These are phyloP conservation scores for Hyaloscypha finlandica DNA, from an alignment of 495 filamentous ascomycete species.

Conservation along the genomic window DNA sequence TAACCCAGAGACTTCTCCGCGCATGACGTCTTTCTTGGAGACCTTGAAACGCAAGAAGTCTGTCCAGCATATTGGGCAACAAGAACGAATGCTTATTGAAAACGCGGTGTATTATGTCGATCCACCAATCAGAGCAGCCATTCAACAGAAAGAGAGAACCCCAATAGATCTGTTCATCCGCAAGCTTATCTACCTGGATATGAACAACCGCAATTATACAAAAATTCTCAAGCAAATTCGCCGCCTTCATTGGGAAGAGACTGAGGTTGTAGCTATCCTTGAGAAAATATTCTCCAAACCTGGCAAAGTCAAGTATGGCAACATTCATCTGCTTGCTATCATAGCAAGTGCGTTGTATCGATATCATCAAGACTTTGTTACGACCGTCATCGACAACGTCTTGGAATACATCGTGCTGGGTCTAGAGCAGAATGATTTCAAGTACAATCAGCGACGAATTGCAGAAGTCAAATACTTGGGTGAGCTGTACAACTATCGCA, in stretches of 20 bases:
- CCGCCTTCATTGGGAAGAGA: constrained; percentile 96
- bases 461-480: constrained; percentile 96
- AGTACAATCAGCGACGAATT: constrained; percentile 93
- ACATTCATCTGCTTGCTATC: constrained; percentile 92
- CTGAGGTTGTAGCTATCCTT: constrained; percentile 79
- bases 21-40: constrained; percentile 92
- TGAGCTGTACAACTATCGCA: constrained; percentile 97
- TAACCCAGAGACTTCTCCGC: constrained; percentile 88
- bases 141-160: constrained; percentile 93
- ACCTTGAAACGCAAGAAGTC: constrained; percentile 94
- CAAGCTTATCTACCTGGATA: constrained; percentile 85
- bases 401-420: constrained; percentile 87
- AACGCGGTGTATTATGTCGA: constrained; percentile 99
- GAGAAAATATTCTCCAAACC: constrained; percentile 94
- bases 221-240: constrained; percentile 91
- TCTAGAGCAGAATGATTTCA: constrained; percentile 95
- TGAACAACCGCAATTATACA: constrained; percentile 92
- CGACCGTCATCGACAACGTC: constrained; percentile 84
- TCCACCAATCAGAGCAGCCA: constrained; percentile 88
- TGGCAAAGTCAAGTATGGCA: constrained; percentile 95
- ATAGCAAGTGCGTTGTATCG: constrained; percentile 85
- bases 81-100: constrained; percentile 97
- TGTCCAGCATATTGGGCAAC: constrained; percentile 90
- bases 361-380: constrained; percentile 89
- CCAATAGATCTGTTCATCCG: constrained; percentile 91